Evolutionary conservation across 2,329 filamentous ascomycete genomes (phyloP).

Genomic region (Trichoderma sp.): DNA sequence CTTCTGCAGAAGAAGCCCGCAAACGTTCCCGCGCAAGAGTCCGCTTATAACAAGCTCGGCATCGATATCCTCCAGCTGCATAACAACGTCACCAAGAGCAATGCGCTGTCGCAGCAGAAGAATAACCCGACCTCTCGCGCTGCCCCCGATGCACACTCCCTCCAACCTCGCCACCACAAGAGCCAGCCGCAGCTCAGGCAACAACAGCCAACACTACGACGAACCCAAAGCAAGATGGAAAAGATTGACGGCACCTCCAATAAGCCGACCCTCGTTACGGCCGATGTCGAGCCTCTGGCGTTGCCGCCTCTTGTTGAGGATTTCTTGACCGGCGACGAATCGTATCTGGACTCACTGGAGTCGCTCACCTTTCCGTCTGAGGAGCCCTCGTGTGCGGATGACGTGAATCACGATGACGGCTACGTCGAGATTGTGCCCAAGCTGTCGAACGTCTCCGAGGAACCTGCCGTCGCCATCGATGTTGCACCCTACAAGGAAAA

Average conservation of each 20-base stretch:
- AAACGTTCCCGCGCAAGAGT: conserved; percentile 29
- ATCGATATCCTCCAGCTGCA: conserved; percentile 31
- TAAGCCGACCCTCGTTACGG: not conserved
- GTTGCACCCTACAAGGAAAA: conserved; percentile 34
- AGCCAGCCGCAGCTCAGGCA: conserved; percentile 57
- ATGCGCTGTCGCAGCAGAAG: conserved; percentile 19
- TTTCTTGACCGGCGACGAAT: conserved; percentile 32
- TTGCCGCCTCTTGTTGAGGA: conserved; percentile 29
- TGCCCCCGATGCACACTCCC: conserved; percentile 34
- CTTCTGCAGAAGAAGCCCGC: conserved; percentile 35
- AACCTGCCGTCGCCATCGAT: conserved; percentile 34
- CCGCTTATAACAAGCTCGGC: conserved; percentile 32
- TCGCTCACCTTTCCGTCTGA: conserved; percentile 35
- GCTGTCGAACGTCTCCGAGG: conserved; percentile 40
- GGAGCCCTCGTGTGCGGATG: conserved; percentile 32
- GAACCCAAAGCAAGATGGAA: conserved; percentile 49
- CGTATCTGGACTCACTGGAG: conserved; percentile 38
- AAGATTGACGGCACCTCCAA: conserved; percentile 30
- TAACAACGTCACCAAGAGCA: conserved; percentile 25
- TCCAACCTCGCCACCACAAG: conserved; percentile 53
- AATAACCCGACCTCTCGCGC: conserved; percentile 23
- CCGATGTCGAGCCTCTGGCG: not conserved
- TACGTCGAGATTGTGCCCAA: conserved; percentile 35
- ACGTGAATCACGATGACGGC: conserved; percentile 34
- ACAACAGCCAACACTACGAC: conserved; percentile 46